Evolutionary conservation across 768 basidiomycete species (phyloP), one percentile per base, ranked within the genome.

Genomic region (Lentinula sp.): DNA sequence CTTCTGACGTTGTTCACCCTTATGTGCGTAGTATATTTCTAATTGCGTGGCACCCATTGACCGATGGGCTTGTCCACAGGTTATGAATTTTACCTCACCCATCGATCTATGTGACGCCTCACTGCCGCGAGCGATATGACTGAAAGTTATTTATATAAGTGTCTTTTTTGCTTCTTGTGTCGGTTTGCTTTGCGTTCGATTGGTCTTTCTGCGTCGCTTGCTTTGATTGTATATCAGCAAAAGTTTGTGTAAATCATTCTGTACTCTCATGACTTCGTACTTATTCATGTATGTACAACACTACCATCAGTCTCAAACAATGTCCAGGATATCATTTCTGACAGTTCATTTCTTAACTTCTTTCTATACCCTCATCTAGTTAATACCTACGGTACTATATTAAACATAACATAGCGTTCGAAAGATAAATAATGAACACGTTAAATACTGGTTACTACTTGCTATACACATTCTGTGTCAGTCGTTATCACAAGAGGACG

Each of bases 11-110:
- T 32, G 55, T 65, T 3, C 64, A 65, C 42, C 64, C 64, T 13
- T 65, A 65, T 60, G 64, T 65, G 48, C 9, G 64, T 64, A 8
- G 23, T 9, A 9, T 59, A n/a, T 37, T 33, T 28, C 49, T 37
- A 36, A 43, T n/a, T 50, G 48, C n/a, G 43, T 62, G 2, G 43
- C 52, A n/a, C 42, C 71, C 57, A 71, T 23, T 32, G n/a, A 28
- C 33, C 15, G 10, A n/a, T 36, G 35, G 50, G 42, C 6, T 45
- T 52, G 16, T 23, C 41, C 9, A 55, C 60, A 75, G 72, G 71
- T 72, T n/a, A 71, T 68, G 61, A 73, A 67, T 46, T 77, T 74
- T 61, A 76, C 74, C 45, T 76, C 74, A 12, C 76, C 76, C 9
- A 77, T 77, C 23, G 66, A 66, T 60, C 54, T 66, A 23, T 61